A percentile compares a stretch with the other conserved stretches of the same genome.
phyloP scores from a whole-genome alignment of 176 grass and related monocot genomes.

The Bolboschoenus planiculmis region DNA sequence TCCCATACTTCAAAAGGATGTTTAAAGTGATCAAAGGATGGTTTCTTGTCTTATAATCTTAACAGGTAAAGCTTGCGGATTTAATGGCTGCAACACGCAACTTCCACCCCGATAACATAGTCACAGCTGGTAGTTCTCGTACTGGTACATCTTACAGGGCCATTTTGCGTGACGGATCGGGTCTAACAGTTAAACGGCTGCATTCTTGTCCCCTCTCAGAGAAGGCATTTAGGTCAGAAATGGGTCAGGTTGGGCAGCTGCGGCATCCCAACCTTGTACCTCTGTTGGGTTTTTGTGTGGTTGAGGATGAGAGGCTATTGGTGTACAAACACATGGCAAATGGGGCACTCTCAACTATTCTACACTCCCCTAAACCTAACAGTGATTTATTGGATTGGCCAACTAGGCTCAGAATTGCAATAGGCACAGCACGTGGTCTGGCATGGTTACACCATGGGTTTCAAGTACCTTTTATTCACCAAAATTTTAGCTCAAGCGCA shows the following conservation, averaged over 20 bases:
- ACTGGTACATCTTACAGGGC: conserved; percentile 72
- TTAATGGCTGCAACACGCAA: conserved; percentile 72
- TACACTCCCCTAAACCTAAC: conserved; percentile 29
- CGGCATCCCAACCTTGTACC: conserved; percentile 92
- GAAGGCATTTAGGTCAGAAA: conserved; percentile 72
- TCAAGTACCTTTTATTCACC: conserved; percentile 65
- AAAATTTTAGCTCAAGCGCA: conserved; percentile 75
- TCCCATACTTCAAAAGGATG: not conserved
- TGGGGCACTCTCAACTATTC: conserved; percentile 48
- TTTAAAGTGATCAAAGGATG: not conserved
- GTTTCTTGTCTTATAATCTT: not conserved
- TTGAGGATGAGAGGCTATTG: conserved; percentile 88
- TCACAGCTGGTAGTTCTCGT: conserved; percentile 72
- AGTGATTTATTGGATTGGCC: conserved; percentile 53
- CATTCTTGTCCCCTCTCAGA: conserved; percentile 84
- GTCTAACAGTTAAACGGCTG: conserved; percentile 82
- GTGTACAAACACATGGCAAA: conserved; percentile 93
- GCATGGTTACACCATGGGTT: conserved; percentile 98
- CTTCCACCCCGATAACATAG: conserved; percentile 72
- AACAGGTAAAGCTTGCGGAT: conserved; percentile 72
- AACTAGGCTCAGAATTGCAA: conserved; percentile 57
- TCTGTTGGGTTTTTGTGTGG: conserved; percentile 84
- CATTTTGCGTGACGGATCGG: conserved; percentile 73
- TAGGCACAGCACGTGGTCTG: conserved; percentile 60
- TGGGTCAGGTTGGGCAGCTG: conserved; percentile 71